Evolutionary conservation across 2,329 filamentous ascomycete genomes (phyloP), one percentile per base, ranked within the genome.

Genomic region (Cadophora sp.): DNA sequence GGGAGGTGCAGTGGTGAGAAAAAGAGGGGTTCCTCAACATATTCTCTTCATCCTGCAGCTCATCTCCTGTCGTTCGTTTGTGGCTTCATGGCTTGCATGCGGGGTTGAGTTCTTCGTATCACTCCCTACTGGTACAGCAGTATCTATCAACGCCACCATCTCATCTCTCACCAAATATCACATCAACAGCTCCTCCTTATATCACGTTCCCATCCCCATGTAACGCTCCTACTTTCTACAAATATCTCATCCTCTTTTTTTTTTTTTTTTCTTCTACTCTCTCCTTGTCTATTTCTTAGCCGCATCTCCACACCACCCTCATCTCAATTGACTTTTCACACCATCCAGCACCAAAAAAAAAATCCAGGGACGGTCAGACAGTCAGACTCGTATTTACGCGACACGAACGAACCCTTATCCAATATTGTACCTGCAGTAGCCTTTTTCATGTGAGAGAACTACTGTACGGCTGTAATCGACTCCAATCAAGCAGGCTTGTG

Each of bases 381-480:
- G n/a, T n/a, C n/a, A n/a, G n/a, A n/a, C n/a, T 64, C 62, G 62
- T 64, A 64, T 64, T 55, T n/a, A 55, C 51, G 26, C 51, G 27
- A 55, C 51, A 29, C 50, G 37, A n/a, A n/a, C n/a, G n/a, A n/a
- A 48, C 37, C 37, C 24, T 22, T 26, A n/a, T 50, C 16, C 59
- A 46, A 63, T 51, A 51, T 51, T 65, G 62, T 58, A 46, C 51
- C 62, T 65, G 62, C 62, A 65, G 62, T 58, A 65, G 53, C 22
- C 19, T 14, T 63, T 12, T 19, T 24, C 62, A 53, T 34, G 62
- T 53, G 34, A 56, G 34, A 56, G 34, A 48, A 22, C 12, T 48
- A 37, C 34, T 43, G 37, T 3, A 6, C 31, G 5, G 5, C 12
- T 43, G 12, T 19, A 43, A 12, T 16, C 40, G 12, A 19, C 12